Evolutionary conservation across 345 rosid genomes (phyloP).

Genomic region (Euphorbia lathyris): DNA sequence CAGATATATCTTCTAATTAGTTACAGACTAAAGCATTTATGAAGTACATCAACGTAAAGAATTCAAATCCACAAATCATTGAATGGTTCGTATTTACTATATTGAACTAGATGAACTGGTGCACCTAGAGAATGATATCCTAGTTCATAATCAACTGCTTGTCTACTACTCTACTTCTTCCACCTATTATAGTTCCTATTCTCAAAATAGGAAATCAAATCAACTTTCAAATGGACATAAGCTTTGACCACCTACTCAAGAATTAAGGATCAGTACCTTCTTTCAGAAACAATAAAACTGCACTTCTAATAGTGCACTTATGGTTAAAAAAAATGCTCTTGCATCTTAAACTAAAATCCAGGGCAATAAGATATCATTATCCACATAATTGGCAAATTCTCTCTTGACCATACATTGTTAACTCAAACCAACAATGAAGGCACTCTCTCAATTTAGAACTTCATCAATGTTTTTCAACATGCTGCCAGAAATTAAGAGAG

Average conservation of each 20-base stretch:
- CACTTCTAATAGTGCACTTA: background rate
- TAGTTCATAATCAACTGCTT: slow-evolving; percentile 3
- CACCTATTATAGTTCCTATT: background rate
- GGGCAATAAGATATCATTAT: background rate
- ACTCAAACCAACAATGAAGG: background rate
- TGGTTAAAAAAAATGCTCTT: background rate
- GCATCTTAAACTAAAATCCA: background rate
- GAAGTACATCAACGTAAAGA: background rate
- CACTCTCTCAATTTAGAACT: background rate
- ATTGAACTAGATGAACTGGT: background rate
- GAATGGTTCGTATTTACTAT: slow-evolving; percentile 1
- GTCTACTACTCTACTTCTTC: background rate
- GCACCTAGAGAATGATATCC: slow-evolving; percentile 11
- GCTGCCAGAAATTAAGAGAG: no score
- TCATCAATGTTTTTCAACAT: background rate
- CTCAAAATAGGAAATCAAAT: background rate
- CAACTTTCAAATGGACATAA: background rate
- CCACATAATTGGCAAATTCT: slow-evolving; percentile 1
- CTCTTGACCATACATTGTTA: background rate
- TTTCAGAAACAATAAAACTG: background rate
- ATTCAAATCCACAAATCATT: background rate
- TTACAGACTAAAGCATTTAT: slow-evolving; percentile 3
- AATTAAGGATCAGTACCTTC: background rate
- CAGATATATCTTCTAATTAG: slow-evolving; percentile 18
- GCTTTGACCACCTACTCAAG: background rate